These are phyloP conservation scores for Spathaspora gorwiae DNA, from an alignment of 805 yeast species.

Conservation along the genomic window DNA sequence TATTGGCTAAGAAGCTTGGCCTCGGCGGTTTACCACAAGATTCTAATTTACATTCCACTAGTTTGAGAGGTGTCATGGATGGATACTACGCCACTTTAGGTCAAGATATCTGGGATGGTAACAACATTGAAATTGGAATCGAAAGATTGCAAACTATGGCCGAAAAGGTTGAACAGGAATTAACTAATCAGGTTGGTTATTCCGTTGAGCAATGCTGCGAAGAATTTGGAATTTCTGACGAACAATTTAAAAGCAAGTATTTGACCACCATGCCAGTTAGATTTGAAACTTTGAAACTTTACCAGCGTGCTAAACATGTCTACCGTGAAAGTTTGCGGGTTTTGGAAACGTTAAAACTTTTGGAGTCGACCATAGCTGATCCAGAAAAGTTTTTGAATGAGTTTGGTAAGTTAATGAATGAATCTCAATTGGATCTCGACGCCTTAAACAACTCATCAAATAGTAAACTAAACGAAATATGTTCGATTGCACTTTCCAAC, in stretches of 20 bases:
- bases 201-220: constrained; percentile 45
- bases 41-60: constrained; percentile 53
- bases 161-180: constrained; percentile 43
- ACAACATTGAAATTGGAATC: constrained; percentile 39
- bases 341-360: constrained; percentile 41
- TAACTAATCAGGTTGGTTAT: constrained; percentile 42
- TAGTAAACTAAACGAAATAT: constrained; percentile 49
- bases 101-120: constrained; percentile 40
- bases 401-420: constrained; percentile 56
- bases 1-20: constrained; percentile 47
- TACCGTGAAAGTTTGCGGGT: constrained; percentile 60
- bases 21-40: constrained; percentile 39
- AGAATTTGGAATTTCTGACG: constrained; percentile 36
- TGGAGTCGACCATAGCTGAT: constrained; percentile 21
- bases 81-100: constrained; percentile 36
- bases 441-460: constrained; percentile 51
- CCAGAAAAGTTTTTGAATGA: constrained; percentile 31
- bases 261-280: constrained; percentile 53
- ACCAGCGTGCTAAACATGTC: constrained; percentile 59
- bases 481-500: constrained; percentile 46
- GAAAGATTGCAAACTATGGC: constrained; percentile 38
- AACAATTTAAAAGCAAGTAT: constrained; percentile 42
- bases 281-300: constrained; percentile 50
- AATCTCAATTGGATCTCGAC: constrained; percentile 52
- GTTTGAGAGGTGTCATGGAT: constrained; percentile 61